Percentiles rank a stretch among this genome's conserved stretches.
Evolutionary conservation across 169 alveolate genomes (phyloP).

Genomic region (Plasmodium gaboni): DNA sequence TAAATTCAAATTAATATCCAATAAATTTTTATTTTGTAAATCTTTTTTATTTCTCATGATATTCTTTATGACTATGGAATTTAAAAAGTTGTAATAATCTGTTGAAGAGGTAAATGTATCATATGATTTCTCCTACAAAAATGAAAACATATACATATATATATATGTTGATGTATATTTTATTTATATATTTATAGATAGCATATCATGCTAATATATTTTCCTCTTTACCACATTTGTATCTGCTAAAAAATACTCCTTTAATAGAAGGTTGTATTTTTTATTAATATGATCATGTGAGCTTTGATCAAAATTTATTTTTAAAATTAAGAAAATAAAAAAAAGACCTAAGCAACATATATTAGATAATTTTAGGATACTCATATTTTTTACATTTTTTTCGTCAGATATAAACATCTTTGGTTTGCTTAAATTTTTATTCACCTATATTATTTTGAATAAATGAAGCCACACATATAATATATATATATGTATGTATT

Average conservation of each 20-base stretch:
- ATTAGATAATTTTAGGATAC: conserved; percentile 8
- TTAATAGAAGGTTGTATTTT: conserved; percentile 2
- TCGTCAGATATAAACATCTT: not conserved
- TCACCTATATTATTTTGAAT: not conserved
- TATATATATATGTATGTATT: not conserved
- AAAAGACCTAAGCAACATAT: conserved; percentile 21
- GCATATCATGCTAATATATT: no score
- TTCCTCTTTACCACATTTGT: conserved; percentile 12
- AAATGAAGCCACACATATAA: not conserved
- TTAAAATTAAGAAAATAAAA: conserved; percentile 31
- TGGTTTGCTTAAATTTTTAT: not conserved
- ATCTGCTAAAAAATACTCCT: conserved; percentile 23
- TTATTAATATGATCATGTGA: conserved; percentile 6
- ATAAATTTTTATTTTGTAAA: conserved; percentile 31
- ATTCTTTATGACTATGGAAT: conserved; percentile 34
- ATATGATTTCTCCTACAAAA: conserved; percentile 39
- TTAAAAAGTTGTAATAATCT: conserved; percentile 43
- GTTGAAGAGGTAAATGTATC: conserved; percentile 21
- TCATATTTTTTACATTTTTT: conserved; percentile 10
- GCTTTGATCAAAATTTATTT: conserved; percentile 32
- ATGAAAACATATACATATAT: not conserved
- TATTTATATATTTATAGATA: not conserved
- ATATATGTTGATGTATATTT: not conserved
- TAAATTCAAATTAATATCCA: conserved; percentile 23
- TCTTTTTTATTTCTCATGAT: conserved; percentile 65